Evolutionary conservation across 192 early-diverging fungal genomes (phyloP).

Genomic region (Cladochytrium replicatum): DNA sequence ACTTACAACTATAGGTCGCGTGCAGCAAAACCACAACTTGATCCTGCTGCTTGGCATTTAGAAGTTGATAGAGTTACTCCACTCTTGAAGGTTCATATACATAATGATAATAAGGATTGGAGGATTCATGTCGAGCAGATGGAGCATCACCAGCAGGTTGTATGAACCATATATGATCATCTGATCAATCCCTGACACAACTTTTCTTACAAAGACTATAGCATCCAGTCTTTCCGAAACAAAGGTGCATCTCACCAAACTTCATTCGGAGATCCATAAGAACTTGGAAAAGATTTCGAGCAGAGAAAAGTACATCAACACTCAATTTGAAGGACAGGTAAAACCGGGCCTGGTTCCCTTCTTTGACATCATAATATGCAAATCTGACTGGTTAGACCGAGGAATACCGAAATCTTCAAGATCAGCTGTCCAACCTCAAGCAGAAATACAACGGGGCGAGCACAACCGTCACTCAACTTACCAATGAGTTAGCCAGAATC

Average conservation of each 20-base stretch:
- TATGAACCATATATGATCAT: too few species aligned
- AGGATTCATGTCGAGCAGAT: constrained; percentile 48
- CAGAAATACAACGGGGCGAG: constrained; percentile 42
- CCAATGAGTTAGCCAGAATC: constrained; percentile 30
- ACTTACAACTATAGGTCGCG: background rate
- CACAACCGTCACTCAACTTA: constrained; percentile 38
- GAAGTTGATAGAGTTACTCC: constrained; percentile 53
- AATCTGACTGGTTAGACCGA: constrained; percentile 26
- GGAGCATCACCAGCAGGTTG: constrained; percentile 33
- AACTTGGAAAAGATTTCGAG: constrained; percentile 45
- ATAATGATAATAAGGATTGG: constrained; percentile 56
- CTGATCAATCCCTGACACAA: constrained; percentile 8
- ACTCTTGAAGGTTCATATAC: constrained; percentile 36
- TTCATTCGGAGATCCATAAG: constrained; percentile 41
- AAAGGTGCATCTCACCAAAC: constrained; percentile 23
- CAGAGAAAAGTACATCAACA: constrained; percentile 54
- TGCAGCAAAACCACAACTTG: constrained; percentile 28
- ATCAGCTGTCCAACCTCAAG: constrained; percentile 37
- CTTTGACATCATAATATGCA: background rate
- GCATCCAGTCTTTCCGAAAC: constrained; percentile 23
- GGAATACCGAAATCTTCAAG: constrained; percentile 38
- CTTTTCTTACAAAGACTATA: constrained; percentile 24
- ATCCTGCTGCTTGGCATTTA: constrained; percentile 40
- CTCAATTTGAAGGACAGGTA: constrained; percentile 46
- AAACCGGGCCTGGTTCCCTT: background rate